Evolutionary conservation across 805 yeast species (phyloP), one percentile per base, ranked within the genome.

Genomic region (Debaryomyces tyrocola): DNA sequence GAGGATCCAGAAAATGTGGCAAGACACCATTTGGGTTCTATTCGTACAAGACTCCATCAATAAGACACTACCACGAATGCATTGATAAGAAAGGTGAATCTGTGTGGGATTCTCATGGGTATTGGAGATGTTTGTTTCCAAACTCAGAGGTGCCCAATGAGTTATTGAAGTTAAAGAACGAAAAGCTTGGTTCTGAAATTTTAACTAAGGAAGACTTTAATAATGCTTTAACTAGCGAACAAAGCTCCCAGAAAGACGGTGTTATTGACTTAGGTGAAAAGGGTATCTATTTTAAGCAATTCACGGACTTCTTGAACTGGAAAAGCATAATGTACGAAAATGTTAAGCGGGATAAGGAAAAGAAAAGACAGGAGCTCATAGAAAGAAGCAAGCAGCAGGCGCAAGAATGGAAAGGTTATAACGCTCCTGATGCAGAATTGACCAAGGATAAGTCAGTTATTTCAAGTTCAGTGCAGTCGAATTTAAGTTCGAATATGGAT

Each of bases 81-180:
- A 55, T 77, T 50, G 78, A 78, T 17, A 67, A 76, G 31, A 69
- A 81, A 7, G 98, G 99, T 3, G 67, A 77, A 6, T 79, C 89
- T 0, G 83, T 82, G 10, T 92, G 97, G 97, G 95, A 90, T 60
- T 67, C 79, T 33, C 74, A 77, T 18, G 98, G 97, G 0, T 79
- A 83, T 63, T 92, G 97, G 97, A 79, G 91, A 59, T 92, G 98
- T 67, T 69, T 92, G 39, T 85, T 91, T 64, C 96, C 96, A 10
- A 74, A 75, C 52, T 48, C 65, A 29, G 58, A 66, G 64, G 40
- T 71, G 49, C 51, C 75, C 55, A 42, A 70, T 57, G 46, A 60
- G 48, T 37, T 69, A 44, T 52, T 70, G 63, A 50, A 52, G 56
- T 43, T 53, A 53, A 57, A 63, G 59, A 47, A 58, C 33, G 50